A percentile compares a stretch with the other conserved stretches of the same genome.
These are phyloP conservation scores for Alternaria triticina DNA, from an alignment of 2,329 filamentous ascomycete genomes.

Conservation along the genomic window DNA sequence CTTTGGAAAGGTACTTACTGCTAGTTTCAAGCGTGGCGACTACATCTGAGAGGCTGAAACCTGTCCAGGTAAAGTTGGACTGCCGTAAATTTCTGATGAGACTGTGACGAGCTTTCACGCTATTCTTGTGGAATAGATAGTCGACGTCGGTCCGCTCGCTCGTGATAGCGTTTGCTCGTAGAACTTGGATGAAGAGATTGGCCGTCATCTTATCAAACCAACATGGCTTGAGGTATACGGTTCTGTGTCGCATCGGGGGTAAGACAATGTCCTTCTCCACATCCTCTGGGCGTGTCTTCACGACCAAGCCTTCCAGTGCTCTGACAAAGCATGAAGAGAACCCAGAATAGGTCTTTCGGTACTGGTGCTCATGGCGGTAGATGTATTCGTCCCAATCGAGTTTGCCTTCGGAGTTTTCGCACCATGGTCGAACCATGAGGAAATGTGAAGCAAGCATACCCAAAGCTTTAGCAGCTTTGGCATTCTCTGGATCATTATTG, in stretches of 20 bases:
- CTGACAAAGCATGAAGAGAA: conserved; percentile 66
- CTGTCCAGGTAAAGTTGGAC: conserved; percentile 85
- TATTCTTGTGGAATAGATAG: conserved; percentile 85
- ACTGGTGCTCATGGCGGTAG: conserved; percentile 55
- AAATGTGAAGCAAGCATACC: conserved; percentile 72
- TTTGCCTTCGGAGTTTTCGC: conserved; percentile 65
- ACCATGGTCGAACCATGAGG: conserved; percentile 79
- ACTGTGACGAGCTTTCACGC: conserved; percentile 68
- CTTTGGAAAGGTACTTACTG: conserved; percentile 69
- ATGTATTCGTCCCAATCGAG: conserved; percentile 79
- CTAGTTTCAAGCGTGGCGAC: conserved; percentile 69
- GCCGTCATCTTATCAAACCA: conserved; percentile 83
- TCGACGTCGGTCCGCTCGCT: conserved; percentile 84
- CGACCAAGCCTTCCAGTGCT: conserved; percentile 78
- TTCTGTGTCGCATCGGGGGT: conserved; percentile 73
- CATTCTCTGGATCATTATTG: conserved; percentile 43
- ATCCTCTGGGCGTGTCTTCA: conserved; percentile 79
- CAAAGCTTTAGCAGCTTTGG: conserved; percentile 63
- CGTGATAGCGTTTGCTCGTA: conserved; percentile 85
- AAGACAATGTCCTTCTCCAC: conserved; percentile 68
- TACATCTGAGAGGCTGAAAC: conserved; percentile 71
- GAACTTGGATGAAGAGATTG: conserved; percentile 83
- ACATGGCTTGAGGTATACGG: conserved; percentile 78
- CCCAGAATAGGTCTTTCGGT: conserved; percentile 62
- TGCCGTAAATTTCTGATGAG: conserved; percentile 81